Evolutionary conservation across 202 grass and related monocot species (phyloP).

Genomic region (Musa balbisiana): DNA sequence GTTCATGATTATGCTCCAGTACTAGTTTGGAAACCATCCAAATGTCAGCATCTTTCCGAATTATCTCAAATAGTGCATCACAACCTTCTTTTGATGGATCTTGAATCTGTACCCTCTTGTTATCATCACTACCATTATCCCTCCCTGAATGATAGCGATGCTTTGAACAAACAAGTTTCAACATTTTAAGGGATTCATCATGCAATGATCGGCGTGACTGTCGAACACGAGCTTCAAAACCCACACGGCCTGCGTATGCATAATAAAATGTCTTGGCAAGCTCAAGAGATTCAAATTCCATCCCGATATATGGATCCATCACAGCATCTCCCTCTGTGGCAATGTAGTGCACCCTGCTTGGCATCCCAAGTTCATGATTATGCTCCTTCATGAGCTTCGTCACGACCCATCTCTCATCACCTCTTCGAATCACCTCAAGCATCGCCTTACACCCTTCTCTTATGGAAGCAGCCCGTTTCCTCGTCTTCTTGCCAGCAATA

Average conservation of each 20-base stretch:
- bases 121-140: slow-evolving; percentile 49
- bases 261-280: slow-evolving; percentile 94
- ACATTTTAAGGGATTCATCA: slow-evolving; percentile 86
- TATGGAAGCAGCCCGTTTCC: slow-evolving; percentile 69
- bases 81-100: slow-evolving; percentile 50
- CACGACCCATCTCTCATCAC: slow-evolving; percentile 71
- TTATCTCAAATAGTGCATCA: slow-evolving; percentile 83
- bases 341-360: slow-evolving; percentile 79
- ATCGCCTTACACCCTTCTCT: slow-evolving; percentile 93
- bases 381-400: slow-evolving; percentile 97
- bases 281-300: slow-evolving; percentile 86
- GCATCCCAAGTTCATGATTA: slow-evolving; percentile 75
- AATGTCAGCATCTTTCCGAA: slow-evolving; percentile 63
- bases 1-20: slow-evolving; percentile 73
- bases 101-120: slow-evolving; percentile 37
- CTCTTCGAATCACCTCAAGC: slow-evolving; percentile 84
- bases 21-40: slow-evolving; percentile 83
- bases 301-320: slow-evolving; percentile 66
- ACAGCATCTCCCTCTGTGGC: slow-evolving; percentile 57
- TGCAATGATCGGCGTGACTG: slow-evolving; percentile 72
- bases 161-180: slow-evolving; percentile 96
- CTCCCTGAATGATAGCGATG: slow-evolving; percentile 76
- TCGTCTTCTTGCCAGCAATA: slow-evolving; percentile 60
- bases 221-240: slow-evolving; percentile 84
- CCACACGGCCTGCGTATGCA: slow-evolving; percentile 69